Conservation (phyloP, 129 eudicot species). For the Chrysanthemum lavandulifolium region DNA sequence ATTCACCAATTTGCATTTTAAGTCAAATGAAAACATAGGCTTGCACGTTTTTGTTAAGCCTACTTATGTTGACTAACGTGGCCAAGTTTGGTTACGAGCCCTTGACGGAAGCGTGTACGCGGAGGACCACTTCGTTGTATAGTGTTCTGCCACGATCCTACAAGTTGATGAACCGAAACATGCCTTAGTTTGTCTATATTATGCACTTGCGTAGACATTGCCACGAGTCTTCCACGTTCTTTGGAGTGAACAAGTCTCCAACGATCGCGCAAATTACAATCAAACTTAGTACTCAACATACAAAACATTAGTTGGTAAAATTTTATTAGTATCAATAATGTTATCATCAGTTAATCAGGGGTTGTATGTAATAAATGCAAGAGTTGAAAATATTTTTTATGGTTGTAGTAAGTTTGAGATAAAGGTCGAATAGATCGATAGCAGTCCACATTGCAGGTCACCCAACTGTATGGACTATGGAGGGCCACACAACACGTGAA, state of each 20-base stretch:
- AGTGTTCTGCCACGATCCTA: slow-evolving; percentile 22
- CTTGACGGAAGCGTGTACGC: slow-evolving; percentile 3
- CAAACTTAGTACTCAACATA: background rate
- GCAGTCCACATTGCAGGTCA: slow-evolving; percentile 10
- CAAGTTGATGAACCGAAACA: background rate
- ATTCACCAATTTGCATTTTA: background rate
- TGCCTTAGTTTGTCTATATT: slow-evolving; percentile 11
- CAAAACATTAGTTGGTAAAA: background rate
- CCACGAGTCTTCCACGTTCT: slow-evolving; percentile 4
- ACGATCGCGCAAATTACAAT: background rate
- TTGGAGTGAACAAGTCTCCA: slow-evolving; percentile 12
- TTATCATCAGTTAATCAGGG: too few species aligned
- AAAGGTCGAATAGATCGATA: background rate
- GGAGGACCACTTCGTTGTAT: slow-evolving; percentile 29
- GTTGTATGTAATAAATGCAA: background rate
- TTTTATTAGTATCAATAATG: too few species aligned
- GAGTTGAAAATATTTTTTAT: background rate
- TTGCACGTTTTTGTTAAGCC: slow-evolving; percentile 7
- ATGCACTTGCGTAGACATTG: slow-evolving; percentile 21
- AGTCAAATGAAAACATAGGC: slow-evolving; percentile 10
- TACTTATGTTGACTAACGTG: slow-evolving; percentile 18
- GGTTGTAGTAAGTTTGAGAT: slow-evolving; percentile 3
- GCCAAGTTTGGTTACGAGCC: background rate
- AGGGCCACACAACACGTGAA: slow-evolving; percentile 32
- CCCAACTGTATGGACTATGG: slow-evolving; percentile 3